Conservation (phyloP, 1,284 basidiomycete species). For the Puccinia hordei region DNA sequence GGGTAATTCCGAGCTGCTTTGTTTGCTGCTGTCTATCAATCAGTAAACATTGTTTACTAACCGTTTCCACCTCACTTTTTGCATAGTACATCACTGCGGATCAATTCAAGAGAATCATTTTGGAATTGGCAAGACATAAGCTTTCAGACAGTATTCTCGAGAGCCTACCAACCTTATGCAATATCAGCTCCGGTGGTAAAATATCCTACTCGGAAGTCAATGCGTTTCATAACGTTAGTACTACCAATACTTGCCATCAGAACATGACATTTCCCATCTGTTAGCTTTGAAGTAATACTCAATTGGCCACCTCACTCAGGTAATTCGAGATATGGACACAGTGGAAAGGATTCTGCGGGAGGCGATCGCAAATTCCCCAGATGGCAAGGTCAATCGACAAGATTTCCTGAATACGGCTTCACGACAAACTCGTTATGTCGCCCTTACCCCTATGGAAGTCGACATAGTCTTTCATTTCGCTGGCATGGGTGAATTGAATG, state of each 20-base stretch:
- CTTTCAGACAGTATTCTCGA: slow-evolving; percentile 86
- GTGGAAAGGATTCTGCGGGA: slow-evolving; percentile 77
- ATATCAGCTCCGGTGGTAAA: slow-evolving; percentile 78
- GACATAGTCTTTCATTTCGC: slow-evolving; percentile 95
- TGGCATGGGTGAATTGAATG: slow-evolving; percentile 67
- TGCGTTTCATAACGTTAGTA: slow-evolving; percentile 84
- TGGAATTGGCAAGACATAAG: slow-evolving; percentile 94
- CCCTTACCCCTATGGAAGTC: slow-evolving; percentile 94
- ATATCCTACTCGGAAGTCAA: slow-evolving; percentile 93
- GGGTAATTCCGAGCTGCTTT: slow-evolving; percentile 12
- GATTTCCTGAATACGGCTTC: slow-evolving; percentile 63
- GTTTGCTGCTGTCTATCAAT: background rate
- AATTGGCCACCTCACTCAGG: slow-evolving; percentile 53
- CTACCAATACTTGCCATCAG: slow-evolving; percentile 62
- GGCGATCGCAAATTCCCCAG: slow-evolving; percentile 82
- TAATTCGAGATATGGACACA: slow-evolving; percentile 82
- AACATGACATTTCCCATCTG: slow-evolving; percentile 62
- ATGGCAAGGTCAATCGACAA: slow-evolving; percentile 73
- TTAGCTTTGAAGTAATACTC: background rate
- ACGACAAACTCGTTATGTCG: slow-evolving; percentile 73
- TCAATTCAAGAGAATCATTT: slow-evolving; percentile 87
- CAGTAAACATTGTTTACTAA: background rate
- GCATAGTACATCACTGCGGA: slow-evolving; percentile 88
- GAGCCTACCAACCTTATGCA: slow-evolving; percentile 81
- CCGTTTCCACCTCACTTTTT: background rate